These are phyloP conservation scores for Hanseniaspora sp. DNA, from an alignment of 1,139 yeast genomes.

Conservation along the genomic window DNA sequence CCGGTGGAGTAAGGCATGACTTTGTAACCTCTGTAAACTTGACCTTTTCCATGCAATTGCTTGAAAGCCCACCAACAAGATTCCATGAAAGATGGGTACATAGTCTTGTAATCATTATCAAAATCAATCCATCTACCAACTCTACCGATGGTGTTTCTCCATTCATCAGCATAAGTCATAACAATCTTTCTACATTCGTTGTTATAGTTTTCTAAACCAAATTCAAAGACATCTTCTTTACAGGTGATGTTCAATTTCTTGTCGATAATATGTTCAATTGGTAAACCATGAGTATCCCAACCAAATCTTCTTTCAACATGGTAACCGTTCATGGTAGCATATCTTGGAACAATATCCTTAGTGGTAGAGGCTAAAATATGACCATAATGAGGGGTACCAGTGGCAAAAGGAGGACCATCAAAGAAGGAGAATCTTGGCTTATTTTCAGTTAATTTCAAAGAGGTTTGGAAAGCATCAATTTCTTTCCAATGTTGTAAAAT, in stretches of 20 bases:
- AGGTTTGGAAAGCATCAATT: conserved; percentile 81
- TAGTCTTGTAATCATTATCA: conserved; percentile 94
- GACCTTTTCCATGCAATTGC: conserved; percentile 68
- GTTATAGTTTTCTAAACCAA: conserved; percentile 91
- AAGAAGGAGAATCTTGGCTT: conserved; percentile 83
- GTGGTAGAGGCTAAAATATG: conserved; percentile 93
- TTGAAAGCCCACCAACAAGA: conserved; percentile 98
- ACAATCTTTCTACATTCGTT: conserved; percentile 92
- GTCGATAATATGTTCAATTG: conserved; percentile 97
- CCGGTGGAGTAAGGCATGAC: conserved; percentile 99
- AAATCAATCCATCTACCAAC: conserved; percentile 98
- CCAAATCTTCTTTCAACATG: conserved; percentile 96
- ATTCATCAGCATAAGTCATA: conserved; percentile 90
- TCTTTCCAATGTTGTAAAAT: conserved; percentile 76
- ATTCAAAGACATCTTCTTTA: conserved; percentile 82
- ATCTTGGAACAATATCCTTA: conserved; percentile 93
- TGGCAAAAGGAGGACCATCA: conserved; percentile 99
- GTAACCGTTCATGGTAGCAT: conserved; percentile 94
- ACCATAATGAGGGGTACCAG: conserved; percentile 98
- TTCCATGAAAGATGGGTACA: conserved; percentile 94
- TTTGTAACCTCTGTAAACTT: conserved; percentile 86
- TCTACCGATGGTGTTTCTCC: conserved; percentile 88
- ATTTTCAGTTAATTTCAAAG: conserved; percentile 71
- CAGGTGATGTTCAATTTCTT: conserved; percentile 88
- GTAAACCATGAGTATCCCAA: conserved; percentile 99